Base-by-base conservation (phyloP, 169 alveolate species). In the Plasmodium inui region DNA sequence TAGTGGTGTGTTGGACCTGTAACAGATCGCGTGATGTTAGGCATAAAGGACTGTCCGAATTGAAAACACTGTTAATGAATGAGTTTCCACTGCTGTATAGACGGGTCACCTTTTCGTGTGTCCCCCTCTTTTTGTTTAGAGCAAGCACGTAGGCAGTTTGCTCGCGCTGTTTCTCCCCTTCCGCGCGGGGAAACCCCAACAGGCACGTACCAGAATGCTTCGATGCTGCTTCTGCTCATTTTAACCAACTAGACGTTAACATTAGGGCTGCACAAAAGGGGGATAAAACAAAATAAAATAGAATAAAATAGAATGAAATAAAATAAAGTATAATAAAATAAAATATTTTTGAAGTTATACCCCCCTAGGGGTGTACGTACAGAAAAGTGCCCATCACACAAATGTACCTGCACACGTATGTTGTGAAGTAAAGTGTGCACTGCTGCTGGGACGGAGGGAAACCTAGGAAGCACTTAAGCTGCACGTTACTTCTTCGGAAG, bases 401-500 rank as follows among this genome's bases (percentile, higher is more conserved):
- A 50, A 67, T 22, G 76, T 67, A 17, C 37, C 22, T 67, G 30
- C 37, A 67, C 76, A 67, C 37, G n/a, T 10, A 67, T 67, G 76
- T 9, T 67, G 37, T 67, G 14, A 26, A 19, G 74, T 61, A 19
- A 61, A 19, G 76, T 22, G 76, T 67, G 39, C 17, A 67, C 26
- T 28, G n/a, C 14, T 67, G 5, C n/a, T 67, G 14, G 37, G 37
- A 6, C 2, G 76, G 37, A 22, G n/a, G n/a, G 26, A 67, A 67
- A 67, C 4, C 14, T 1, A 67, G 76, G 34, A 67, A 67, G 76
- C 76, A 67, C 76, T 67, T 17, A 67, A 67, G 8, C 1, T 67
- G 76, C 76, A 67, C 76, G 76, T 28, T 67, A 67, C 76, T 67
- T 67, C 76, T 67, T 3, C 76, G 30, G 37, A 67, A 67, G n/a